phyloP scores from a whole-genome alignment of 2,329 filamentous ascomycete species.

The Aureobasidium melanogenum region DNA sequence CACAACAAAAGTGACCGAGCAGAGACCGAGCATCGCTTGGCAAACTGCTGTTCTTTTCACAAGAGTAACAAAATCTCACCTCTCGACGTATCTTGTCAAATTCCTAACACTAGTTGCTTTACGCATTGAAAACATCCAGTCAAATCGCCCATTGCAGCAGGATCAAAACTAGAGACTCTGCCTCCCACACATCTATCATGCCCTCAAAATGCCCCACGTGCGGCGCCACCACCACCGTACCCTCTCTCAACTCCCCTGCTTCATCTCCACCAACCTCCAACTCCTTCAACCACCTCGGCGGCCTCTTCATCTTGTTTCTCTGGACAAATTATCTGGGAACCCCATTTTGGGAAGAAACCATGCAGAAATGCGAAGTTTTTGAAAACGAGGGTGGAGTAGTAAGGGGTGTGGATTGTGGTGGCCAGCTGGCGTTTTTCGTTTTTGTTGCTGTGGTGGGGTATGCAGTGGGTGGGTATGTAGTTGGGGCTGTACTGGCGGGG shows the following conservation, averaged over 20 bases:
- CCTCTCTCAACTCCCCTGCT: background rate
- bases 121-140: too few species aligned
- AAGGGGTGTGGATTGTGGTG: background rate
- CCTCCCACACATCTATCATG: background rate
- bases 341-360: background rate
- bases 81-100: background rate
- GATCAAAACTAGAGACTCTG: background rate
- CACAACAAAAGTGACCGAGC: too few species aligned
- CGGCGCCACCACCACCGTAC: background rate
- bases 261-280: background rate
- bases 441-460: background rate
- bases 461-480: background rate
- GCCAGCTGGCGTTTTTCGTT: background rate
- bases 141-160: too few species aligned
- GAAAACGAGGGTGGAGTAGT: background rate
- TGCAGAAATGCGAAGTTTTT: background rate
- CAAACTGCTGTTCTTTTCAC: background rate
- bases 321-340: background rate
- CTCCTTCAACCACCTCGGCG: background rate
- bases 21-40: background rate
- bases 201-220: background rate
- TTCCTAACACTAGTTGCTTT: too few species aligned
- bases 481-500: background rate
- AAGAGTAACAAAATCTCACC: background rate
- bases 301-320: background rate